Percentiles rank a stretch among this genome's conserved stretches.
Evolutionary conservation across 306 rosid species (phyloP).

Genomic region (Hippophae tibetana): DNA sequence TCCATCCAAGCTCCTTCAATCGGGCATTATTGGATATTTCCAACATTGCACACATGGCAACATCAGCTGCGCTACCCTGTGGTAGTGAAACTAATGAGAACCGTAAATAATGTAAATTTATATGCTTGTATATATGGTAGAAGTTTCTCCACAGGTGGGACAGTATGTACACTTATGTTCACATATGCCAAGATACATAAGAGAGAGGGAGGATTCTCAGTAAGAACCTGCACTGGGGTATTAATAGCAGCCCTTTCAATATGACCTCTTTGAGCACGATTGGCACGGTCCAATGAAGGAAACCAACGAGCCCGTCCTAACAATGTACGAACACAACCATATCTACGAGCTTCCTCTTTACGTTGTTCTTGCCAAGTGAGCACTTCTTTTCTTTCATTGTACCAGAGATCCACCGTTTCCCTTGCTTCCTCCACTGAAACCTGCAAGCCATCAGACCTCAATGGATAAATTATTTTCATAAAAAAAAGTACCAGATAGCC

Average conservation of each 20-base stretch:
- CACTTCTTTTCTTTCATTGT: slow-evolving; percentile 83
- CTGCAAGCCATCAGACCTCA: slow-evolving; percentile 32
- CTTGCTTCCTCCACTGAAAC: slow-evolving; percentile 84
- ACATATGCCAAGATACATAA: not conserved
- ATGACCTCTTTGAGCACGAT: slow-evolving; percentile 63
- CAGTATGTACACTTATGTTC: too few relatives aligned
- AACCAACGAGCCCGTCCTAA: slow-evolving; percentile 77
- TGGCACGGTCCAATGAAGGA: slow-evolving; percentile 55
- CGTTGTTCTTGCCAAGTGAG: slow-evolving; percentile 66
- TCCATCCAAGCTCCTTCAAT: slow-evolving; percentile 86
- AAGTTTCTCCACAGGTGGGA: too few relatives aligned
- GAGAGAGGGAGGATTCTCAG: slow-evolving; percentile 5
- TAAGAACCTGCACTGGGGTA: slow-evolving; percentile 85
- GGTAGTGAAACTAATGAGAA: slow-evolving; percentile 16
- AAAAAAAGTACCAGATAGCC: not conserved
- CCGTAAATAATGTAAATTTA: not conserved
- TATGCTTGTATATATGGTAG: too few relatives aligned
- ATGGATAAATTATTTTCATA: not conserved
- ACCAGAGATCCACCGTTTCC: slow-evolving; percentile 83
- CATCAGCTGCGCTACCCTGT: slow-evolving; percentile 99
- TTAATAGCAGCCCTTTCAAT: slow-evolving; percentile 95
- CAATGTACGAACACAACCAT: slow-evolving; percentile 55
- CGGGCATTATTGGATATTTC: slow-evolving; percentile 50
- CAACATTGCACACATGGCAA: slow-evolving; percentile 98
- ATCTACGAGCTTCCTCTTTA: slow-evolving; percentile 48